phyloP scores from a whole-genome alignment of 2,329 filamentous ascomycete genomes.

The Orbilia ellipsospora region DNA sequence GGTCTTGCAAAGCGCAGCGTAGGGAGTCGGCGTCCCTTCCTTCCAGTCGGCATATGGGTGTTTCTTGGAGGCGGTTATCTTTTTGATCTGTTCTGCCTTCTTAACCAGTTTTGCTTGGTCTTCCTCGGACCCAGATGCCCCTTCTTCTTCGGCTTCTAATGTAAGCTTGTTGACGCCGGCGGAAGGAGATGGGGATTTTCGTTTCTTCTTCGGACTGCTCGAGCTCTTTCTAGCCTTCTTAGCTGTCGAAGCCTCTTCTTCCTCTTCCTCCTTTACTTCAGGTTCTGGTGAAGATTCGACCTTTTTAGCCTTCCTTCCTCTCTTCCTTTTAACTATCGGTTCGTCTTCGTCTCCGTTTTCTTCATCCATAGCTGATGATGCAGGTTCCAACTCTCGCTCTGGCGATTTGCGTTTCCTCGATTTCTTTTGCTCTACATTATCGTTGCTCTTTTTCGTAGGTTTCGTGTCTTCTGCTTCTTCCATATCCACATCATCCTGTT shows the following conservation, averaged over 20 bases:
- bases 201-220: constrained; percentile 59
- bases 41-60: constrained; percentile 97
- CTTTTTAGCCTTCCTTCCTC: constrained; percentile 24
- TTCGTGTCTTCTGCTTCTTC: constrained; percentile 53
- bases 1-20: constrained; percentile 91
- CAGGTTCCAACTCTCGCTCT: constrained; percentile 27
- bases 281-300: constrained; percentile 35
- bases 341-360: constrained; percentile 53
- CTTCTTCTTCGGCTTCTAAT: constrained; percentile 64
- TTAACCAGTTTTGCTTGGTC: constrained; percentile 70
- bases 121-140: constrained; percentile 63
- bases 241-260: constrained; percentile 4
- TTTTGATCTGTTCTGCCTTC: constrained; percentile 79
- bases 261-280: constrained; percentile 20
- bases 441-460: constrained; percentile 18
- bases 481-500: constrained; percentile 47
- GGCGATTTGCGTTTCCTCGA: constrained; percentile 53
- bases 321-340: constrained; percentile 45
- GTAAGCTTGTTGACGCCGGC: constrained; percentile 59
- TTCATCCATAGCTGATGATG: constrained; percentile 15
- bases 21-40: constrained; percentile 86
- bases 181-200: constrained; percentile 57
- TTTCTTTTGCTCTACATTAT: constrained; percentile 23
- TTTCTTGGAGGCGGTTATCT: constrained; percentile 82
- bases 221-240: constrained; percentile 59